Base-by-base conservation (phyloP, 2,329 filamentous ascomycete species). In the Fusarium sp. region DNA sequence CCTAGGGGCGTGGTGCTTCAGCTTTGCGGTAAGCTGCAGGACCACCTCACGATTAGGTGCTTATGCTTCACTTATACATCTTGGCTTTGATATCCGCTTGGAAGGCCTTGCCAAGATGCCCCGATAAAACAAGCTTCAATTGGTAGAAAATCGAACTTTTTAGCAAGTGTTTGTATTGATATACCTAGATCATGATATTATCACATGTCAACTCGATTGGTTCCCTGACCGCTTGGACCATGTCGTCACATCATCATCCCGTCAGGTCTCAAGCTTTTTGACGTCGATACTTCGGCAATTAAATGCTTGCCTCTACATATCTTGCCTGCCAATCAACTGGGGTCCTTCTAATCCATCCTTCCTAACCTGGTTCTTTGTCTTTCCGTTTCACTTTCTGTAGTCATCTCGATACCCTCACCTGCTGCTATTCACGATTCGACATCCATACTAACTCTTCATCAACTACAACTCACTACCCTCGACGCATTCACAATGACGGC, bases 401-500 rank as follows among this genome's bases (percentile, higher is more conserved):
- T 39, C 26, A n/a, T 31, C 42, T 59, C 37, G 52, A 59, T 55
- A 65, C 47, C 61, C 55, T 33, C n/a, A 35, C 31, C 42, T 48
- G 26, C 37, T 24, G 9, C 39, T 44, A 26, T 44, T 29, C 20
- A 43, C 12, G 16, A 42, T 18, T 39, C 15, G 49, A 62, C 55
- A 62, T 31, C 55, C 23, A 18, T 20, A 18, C 23, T 35, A 39
- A 16, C 13, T 24, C 35, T 50, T 35, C 31, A 23, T 21, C 15
- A 31, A 20, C 10, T 50, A 39, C 28, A 20, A 47, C 38, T 38
- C 33, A 33, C 47, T 23, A 12, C 52, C 12, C 29, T 33, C 33
- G 44, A 43, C 20, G 10, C 35, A 50, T 23, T 23, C 47, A 57
- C 31, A 43, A 74, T 75, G 70, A 85, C 72, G 38, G 43, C 68